Evolutionary conservation across 179 eudicot species (phyloP).

Genomic region (Spergularia azorica): DNA sequence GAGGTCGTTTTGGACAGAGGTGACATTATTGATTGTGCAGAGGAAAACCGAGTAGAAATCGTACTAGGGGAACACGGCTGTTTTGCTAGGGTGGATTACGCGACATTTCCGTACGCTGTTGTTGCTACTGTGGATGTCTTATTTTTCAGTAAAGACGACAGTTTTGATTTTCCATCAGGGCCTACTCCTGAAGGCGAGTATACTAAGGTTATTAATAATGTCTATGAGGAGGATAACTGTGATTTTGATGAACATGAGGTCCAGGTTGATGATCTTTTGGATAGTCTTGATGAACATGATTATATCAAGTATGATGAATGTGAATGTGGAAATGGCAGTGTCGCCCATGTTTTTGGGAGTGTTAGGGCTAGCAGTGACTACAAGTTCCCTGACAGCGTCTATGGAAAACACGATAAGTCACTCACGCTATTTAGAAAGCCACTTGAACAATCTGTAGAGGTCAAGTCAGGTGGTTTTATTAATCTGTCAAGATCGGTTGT

Average conservation of each 20-base stretch:
- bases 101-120: neutral
- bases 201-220: neutral
- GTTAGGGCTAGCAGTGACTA: neutral
- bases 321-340: too few relatives aligned
- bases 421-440: neutral
- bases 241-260: neutral
- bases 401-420: too few relatives aligned
- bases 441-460: neutral
- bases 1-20: neutral
- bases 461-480: neutral
- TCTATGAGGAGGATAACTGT: neutral
- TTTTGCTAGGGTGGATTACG: neutral
- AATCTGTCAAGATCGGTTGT: slow-evolving; percentile 8
- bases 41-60: neutral
- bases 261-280: neutral
- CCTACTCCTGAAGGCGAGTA: neutral
- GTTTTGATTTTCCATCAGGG: neutral
- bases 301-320: neutral
- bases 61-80: neutral
- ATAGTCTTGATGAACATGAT: neutral
- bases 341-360: neutral
- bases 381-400: neutral
- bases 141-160: neutral
- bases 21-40: neutral
- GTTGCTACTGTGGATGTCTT: neutral